A percentile compares a stretch with the other conserved stretches of the same genome.
These are phyloP conservation scores for Rhodosorus marinus DNA, from an alignment of 23 red algal genomes.

Conservation along the genomic window DNA sequence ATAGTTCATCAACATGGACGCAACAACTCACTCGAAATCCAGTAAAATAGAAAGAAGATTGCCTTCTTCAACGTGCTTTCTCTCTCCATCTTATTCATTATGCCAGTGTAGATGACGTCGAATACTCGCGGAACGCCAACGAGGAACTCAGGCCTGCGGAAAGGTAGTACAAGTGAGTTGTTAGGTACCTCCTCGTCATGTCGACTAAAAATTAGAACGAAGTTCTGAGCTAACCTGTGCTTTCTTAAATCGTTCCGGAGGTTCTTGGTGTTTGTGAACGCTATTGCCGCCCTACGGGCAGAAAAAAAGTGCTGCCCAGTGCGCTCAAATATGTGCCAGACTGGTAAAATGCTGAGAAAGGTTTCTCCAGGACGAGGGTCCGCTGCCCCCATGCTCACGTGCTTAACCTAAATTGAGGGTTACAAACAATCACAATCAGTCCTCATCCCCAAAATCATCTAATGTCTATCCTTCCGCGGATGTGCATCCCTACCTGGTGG, in stretches of 20 bases:
- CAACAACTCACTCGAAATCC: too few species aligned
- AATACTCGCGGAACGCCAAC: constrained; percentile 85
- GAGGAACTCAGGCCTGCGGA: constrained; percentile 41
- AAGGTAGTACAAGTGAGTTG: too few species aligned
- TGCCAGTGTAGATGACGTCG: constrained; percentile 53
- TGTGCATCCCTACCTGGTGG: constrained; percentile 29
- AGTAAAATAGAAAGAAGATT: constrained; percentile 21
- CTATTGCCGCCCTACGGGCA: constrained; percentile 32
- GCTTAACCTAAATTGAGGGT: too few species aligned
- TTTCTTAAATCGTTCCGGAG: constrained; percentile 62
- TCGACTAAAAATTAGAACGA: too few species aligned
- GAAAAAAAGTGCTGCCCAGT: constrained; percentile 52
- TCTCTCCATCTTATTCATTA: constrained; percentile 27
- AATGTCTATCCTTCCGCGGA: too few species aligned
- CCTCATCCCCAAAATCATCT: too few species aligned
- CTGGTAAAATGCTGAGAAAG: constrained; percentile 74
- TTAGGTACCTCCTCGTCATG: too few species aligned
- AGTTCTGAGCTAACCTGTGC: too few species aligned
- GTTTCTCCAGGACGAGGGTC: constrained; percentile 58
- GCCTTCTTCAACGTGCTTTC: constrained; percentile 5
- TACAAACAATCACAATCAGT: too few species aligned
- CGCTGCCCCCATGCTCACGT: constrained; percentile 25
- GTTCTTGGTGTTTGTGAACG: constrained; percentile 64
- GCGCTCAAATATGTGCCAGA: constrained; percentile 93
- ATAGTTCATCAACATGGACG: too few species aligned